Conservation (phyloP, 2,329 filamentous ascomycete genomes). For the Hypoxylon sp. region DNA sequence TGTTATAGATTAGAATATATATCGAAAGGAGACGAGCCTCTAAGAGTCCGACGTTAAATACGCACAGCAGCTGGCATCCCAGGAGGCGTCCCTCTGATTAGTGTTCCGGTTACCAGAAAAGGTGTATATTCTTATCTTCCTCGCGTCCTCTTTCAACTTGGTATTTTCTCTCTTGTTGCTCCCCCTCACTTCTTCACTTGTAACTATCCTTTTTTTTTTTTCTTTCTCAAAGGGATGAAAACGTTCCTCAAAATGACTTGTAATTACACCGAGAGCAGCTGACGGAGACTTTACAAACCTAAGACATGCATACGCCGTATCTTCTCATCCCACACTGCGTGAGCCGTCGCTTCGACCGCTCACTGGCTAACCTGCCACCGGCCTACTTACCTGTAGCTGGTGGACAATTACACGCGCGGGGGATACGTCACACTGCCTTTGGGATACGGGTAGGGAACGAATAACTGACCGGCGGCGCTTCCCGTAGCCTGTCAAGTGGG, state of each 20-base stretch:
- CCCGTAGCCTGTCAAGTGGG: constrained; percentile 15
- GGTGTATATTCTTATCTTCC: neutral
- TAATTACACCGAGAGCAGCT: constrained; percentile 28
- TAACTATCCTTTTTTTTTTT: neutral
- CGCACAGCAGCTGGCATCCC: neutral
- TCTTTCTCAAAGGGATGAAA: neutral
- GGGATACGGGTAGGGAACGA: constrained; percentile 10
- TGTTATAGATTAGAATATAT: neutral
- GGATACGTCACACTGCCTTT: constrained; percentile 29
- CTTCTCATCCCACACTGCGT: constrained; percentile 13
- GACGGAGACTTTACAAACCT: constrained; percentile 45
- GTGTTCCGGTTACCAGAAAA: neutral
- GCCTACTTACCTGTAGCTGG: neutral
- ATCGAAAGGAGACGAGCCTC: neutral
- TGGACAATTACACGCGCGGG: constrained; percentile 23
- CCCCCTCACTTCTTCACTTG: neutral
- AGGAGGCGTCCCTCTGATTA: neutral
- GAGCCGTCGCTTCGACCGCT: constrained; percentile 15
- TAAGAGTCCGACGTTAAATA: neutral
- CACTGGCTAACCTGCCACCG: constrained; percentile 3
- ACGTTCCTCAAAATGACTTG: neutral
- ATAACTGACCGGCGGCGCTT: constrained; percentile 6
- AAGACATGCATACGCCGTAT: constrained; percentile 42
- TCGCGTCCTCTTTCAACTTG: neutral
- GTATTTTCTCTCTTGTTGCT: neutral